phyloP scores from a whole-genome alignment of 768 basidiomycete genomes.

The Pisolithus marmoratus region DNA sequence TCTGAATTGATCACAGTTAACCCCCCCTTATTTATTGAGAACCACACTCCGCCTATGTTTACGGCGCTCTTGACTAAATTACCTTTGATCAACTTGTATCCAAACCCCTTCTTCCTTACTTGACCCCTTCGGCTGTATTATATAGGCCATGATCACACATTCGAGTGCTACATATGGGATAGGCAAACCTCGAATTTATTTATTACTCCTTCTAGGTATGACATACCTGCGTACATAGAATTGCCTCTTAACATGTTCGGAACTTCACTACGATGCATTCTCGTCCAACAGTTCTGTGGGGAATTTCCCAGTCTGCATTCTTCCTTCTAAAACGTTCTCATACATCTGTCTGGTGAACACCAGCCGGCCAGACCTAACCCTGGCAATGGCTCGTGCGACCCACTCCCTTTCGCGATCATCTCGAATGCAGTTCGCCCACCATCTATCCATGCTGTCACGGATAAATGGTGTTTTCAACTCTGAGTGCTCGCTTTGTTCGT shows the following conservation, averaged over 20 bases:
- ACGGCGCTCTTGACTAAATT: not conserved
- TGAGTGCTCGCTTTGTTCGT: conserved; percentile 58
- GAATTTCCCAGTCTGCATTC: conserved; percentile 20
- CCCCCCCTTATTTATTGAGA: not conserved
- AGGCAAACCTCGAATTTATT: too few relatives aligned
- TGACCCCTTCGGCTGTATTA: conserved; percentile 4
- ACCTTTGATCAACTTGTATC: not conserved
- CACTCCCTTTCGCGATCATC: conserved; percentile 53
- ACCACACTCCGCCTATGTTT: not conserved
- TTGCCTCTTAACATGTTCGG: not conserved
- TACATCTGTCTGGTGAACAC: conserved; percentile 58
- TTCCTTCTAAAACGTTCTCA: conserved; percentile 39
- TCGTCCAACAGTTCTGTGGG: not conserved
- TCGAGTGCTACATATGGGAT: not conserved
- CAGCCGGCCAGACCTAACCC: conserved; percentile 37
- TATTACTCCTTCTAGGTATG: not conserved
- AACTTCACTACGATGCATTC: not conserved
- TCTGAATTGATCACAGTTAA: not conserved
- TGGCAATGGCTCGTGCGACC: conserved; percentile 44
- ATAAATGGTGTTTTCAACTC: conserved; percentile 46
- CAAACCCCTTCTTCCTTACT: not conserved
- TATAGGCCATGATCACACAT: not conserved
- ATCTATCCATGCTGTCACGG: conserved; percentile 63
- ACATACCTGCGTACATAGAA: not conserved
- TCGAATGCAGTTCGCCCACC: conserved; percentile 74